Base-by-base conservation (phyloP, 441 rosid species). In the Brassica balearica region DNA sequence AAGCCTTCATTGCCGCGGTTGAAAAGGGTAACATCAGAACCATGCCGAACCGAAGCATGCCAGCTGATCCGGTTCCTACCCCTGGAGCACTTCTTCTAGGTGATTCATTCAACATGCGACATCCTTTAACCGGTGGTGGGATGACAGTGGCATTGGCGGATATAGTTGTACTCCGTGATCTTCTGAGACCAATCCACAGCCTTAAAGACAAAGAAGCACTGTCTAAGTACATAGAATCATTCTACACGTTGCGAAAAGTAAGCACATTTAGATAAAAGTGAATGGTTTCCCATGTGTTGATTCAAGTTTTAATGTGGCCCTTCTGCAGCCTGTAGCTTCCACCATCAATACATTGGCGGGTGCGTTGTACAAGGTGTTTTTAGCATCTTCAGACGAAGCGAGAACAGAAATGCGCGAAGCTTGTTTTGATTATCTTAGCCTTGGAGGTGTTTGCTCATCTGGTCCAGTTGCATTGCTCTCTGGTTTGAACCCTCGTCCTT, bases 101-200 rank as follows among this genome's bases (percentile, higher is more conserved):
- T 0, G 91, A 89, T 72, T 84, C 93, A 62, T 89, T 88, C 86
- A 89, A 88, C 81, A 88, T 89, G 93, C 86, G 90, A 34, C 93
- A 89, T 81, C 93, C 91, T 73, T 80, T 86, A 86, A 89, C 91
- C 0, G 90, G 89, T 14, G 89, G 91, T 73, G 93, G 90, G 23
- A 88, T 89, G 93, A 86, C 90, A 0, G 91, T 88, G 51, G 88
- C 91, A 36, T 76, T 88, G 72, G 83, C 90, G 0, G 93, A 86
- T 81, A 86, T 88, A 12, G 88, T 85, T 46, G 71, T 89, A 12
- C 88, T 89, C 8, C 83, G 86, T 63, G 81, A 88, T 76, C 90
- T 89, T 61, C 85, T 89, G 4, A 86, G 60, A 69, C 90, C 86
- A 34, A 46, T 86, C 25, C 34, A 3, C 5, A 80, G 87, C 76